Evolutionary conservation across 257 asterid species (phyloP).

Genomic region (Petrea volubilis): DNA sequence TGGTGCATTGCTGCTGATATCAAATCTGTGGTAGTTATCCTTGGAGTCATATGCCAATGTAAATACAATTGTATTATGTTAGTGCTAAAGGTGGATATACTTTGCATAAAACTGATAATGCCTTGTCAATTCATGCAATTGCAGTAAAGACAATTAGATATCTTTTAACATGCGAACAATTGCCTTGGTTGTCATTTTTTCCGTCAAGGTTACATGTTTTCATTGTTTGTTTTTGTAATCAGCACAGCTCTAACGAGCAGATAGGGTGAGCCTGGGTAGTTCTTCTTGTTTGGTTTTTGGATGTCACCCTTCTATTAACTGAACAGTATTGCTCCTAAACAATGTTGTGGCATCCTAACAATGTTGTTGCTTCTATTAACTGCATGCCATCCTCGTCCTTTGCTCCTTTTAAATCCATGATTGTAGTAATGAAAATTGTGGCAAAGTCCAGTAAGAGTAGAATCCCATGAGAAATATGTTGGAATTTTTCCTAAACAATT

Average conservation of each 20-base stretch:
- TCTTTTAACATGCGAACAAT: conserved; percentile 4
- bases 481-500: no score
- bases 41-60: not conserved
- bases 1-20: conserved; percentile 14
- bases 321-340: not conserved
- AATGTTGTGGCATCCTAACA: not conserved
- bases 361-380: no score
- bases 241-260: conserved; percentile 7
- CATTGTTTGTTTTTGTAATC: conserved; percentile 12
- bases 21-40: not conserved
- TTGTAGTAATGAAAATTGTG: no score
- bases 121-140: not conserved
- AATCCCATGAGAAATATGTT: no score
- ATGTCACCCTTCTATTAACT: conserved; percentile 1
- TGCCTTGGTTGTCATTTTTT: conserved; percentile 10
- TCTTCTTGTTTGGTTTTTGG: not conserved
- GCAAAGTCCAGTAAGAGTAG: no score
- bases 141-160: not conserved
- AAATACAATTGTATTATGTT: conserved; percentile 9
- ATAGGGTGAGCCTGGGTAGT: not conserved
- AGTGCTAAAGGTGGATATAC: conserved; percentile 1
- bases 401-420: no score
- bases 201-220: conserved; percentile 7
- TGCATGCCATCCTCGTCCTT: no score
- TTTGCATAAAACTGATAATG: not conserved